Conservation (phyloP, 2,329 filamentous ascomycete genomes). For the Fusarium marasasianum region DNA sequence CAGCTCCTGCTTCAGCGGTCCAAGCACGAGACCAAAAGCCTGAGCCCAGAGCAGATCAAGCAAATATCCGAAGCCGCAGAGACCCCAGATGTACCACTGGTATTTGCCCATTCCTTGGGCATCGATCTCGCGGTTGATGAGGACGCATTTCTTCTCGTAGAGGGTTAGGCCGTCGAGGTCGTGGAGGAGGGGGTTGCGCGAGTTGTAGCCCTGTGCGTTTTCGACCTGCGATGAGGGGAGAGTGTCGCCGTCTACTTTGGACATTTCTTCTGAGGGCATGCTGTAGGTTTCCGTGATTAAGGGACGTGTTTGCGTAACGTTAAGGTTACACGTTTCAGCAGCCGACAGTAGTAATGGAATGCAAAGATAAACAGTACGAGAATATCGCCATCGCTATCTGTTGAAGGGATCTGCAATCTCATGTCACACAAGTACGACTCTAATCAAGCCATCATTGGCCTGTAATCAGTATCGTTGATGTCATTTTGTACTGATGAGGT, state of each 20-base stretch:
- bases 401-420: background rate
- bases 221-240: background rate
- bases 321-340: background rate
- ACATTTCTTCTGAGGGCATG: slow-evolving; percentile 3
- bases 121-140: slow-evolving; percentile 58
- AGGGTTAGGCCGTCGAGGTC: slow-evolving; percentile 42
- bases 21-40: slow-evolving; percentile 64
- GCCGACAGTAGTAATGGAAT: background rate
- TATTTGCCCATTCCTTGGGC: slow-evolving; percentile 62
- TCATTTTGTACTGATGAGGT: background rate
- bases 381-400: background rate
- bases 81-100: slow-evolving; percentile 61
- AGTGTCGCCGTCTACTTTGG: background rate
- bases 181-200: background rate
- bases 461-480: slow-evolving; percentile 17
- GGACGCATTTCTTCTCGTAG: slow-evolving; percentile 49
- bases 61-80: slow-evolving; percentile 65
- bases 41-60: slow-evolving; percentile 68
- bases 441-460: background rate
- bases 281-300: background rate
- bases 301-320: background rate
- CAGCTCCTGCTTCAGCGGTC: slow-evolving; percentile 64
- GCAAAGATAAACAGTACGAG: background rate
- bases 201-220: background rate
- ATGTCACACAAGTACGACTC: background rate